phyloP scores from a whole-genome alignment of 1,284 basidiomycete genomes.

The Phlebopus sp. region DNA sequence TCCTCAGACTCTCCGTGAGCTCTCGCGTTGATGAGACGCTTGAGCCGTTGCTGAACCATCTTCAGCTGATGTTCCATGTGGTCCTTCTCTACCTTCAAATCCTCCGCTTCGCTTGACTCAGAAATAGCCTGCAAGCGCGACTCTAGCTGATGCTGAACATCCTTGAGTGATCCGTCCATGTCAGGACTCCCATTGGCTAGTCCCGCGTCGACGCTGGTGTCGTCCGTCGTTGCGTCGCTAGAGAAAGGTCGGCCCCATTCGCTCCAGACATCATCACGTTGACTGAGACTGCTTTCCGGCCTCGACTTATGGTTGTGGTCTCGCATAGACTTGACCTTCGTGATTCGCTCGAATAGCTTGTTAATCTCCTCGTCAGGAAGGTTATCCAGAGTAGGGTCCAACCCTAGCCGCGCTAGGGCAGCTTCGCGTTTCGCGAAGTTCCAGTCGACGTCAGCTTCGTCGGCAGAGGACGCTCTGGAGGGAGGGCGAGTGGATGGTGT shows the following conservation, averaged over 20 bases:
- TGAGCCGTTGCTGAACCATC: slow-evolving; percentile 81
- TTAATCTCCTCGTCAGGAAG: slow-evolving; percentile 92
- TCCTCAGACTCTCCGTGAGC: slow-evolving; percentile 71
- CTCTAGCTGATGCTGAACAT: slow-evolving; percentile 71
- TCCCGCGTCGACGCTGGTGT: slow-evolving; percentile 75
- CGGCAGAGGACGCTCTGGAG: slow-evolving; percentile 66
- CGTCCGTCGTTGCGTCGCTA: slow-evolving; percentile 77
- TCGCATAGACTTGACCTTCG: slow-evolving; percentile 88
- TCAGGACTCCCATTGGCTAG: slow-evolving; percentile 67
- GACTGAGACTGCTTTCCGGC: slow-evolving; percentile 82
- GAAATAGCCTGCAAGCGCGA: slow-evolving; percentile 71
- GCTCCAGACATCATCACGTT: slow-evolving; percentile 84
- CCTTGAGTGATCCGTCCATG: slow-evolving; percentile 58
- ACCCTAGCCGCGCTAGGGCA: slow-evolving; percentile 76
- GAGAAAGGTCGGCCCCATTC: slow-evolving; percentile 71
- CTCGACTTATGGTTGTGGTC: slow-evolving; percentile 69
- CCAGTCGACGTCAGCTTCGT: slow-evolving; percentile 84
- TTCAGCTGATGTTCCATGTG: slow-evolving; percentile 87
- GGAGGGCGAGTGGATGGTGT: slow-evolving; percentile 61
- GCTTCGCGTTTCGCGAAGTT: slow-evolving; percentile 91
- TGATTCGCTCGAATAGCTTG: slow-evolving; percentile 88
- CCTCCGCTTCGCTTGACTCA: slow-evolving; percentile 74
- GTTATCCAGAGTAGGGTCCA: slow-evolving; percentile 85
- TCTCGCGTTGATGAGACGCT: slow-evolving; percentile 74
- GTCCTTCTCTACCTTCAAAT: slow-evolving; percentile 83